Base-by-base conservation (phyloP, 176 grass and related monocot genomes). In the Rhynchospora breviuscula region DNA sequence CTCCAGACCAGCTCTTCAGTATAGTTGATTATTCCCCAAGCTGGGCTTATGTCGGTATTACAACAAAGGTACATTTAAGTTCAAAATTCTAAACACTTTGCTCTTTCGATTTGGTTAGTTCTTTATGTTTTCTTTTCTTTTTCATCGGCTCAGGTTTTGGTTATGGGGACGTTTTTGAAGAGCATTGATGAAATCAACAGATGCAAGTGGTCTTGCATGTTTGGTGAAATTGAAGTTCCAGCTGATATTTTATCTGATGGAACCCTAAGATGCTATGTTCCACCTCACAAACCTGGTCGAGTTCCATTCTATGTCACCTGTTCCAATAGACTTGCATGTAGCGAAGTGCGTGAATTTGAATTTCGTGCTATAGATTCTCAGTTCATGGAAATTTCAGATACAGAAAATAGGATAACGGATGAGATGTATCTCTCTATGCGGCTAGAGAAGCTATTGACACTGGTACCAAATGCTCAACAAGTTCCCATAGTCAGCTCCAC, bases 201-300 rank as follows among this genome's bases (percentile, higher is more conserved):
- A 62, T 85, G 75, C 81, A 98, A 93, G 52, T 98, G 90, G 95
- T 94, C 88, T 81, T 98, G 95, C 85, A 98, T 98, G 95, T 98
- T 98, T 93, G 95, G 95, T 79, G 95, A 94, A 90, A 78, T 89
- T 1, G 95, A 98, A 89, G 92, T 98, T 79, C 56, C 92, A 46
- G 92, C 84, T 68, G 87, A 98, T 46, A 75, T 98, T 84, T 81
- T 85, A 64, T 81, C 51, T 63, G 78, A 85, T 33, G 89, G 89
- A 66, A 88, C 76, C 29, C 87, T 98, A 84, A 85, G 79, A 58
- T 94, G 95, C 81, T 85, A 93, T 75, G 85, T 89, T 45, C 90
- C 95, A 19, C n/a, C 79, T 46, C 89, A 94, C 40, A 81, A 83
- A 72, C 86, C 90, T 69, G 92, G 90, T 23, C 90, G 90, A 84